Evolutionary conservation across 164 flowering plant species (phyloP), one percentile per base, ranked within the genome.

Genomic region (Pachysandra terminalis): DNA sequence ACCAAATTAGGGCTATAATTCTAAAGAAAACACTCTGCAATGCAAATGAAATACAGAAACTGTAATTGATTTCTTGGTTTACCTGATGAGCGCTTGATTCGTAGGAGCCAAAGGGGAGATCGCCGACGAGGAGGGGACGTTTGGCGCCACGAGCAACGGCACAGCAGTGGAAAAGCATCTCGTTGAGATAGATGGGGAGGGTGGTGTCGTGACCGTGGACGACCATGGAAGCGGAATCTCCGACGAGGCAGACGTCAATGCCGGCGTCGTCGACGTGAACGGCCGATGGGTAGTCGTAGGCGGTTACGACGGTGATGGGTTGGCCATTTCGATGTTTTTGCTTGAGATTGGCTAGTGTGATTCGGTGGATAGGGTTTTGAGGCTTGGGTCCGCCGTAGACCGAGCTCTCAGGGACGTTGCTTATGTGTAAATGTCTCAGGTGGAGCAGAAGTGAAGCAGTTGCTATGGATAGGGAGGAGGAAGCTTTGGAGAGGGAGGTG

Each of bases 81-180:
- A 89, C 98, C 98, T 91, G 96, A 19, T 61, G 58, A 49, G 85
- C 12, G 68, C 89, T 84, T 16, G 92, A 82, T 75, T 92, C 98
- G 62, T 95, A 90, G 22, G 86, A 73, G 0, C 98, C 98, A 67
- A 95, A 95, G 0, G 98, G 92, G 55, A 95, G 80, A 71, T 95
- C 98, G 7, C 96, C 97, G 32, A 92, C 86, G 19, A 95, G 93
- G 22, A 95, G 81, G 0, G 97, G 96, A 12, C 82, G 71, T 40
- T 56, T 86, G 40, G 96, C 93, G 21, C 96, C 98, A 12, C 98
- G 89, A 25, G 97, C 88, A 21, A 88, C 98, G 13, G 97, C 88
- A n/a, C 96, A 83, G 63, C 98, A 95, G 59, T 95, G 98, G 25
- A 90, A 90, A n/a, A 95, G 87, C 96, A 95, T 95, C 81, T 95